Evolutionary conservation across 371 early-diverging fungal genomes (phyloP), one percentile per base, ranked within the genome.

Genomic region (Mucor indicus): DNA sequence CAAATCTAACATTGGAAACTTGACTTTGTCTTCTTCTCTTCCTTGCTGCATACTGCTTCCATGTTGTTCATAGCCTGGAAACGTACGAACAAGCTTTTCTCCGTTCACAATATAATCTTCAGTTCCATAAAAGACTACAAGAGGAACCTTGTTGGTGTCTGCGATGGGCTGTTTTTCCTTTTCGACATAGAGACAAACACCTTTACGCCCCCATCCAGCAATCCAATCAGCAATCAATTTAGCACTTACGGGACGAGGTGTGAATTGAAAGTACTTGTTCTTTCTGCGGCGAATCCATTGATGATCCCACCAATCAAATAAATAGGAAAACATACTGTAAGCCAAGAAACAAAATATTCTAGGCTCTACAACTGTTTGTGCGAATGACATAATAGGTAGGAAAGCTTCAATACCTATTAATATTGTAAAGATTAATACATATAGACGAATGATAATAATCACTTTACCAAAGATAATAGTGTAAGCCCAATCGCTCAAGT

Each of bases 231-330:
- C 57, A 32, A 83, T 60, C 22, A 72, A 52, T 20, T 67, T 72
- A 1, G 69, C 36, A 43, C 69, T 67, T 10, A 73, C 76, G 7
- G 81, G 75, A 2, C 79, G 62, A 8, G 80, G 81, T 2, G 81
- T 80, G 56, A 80, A 83, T 55, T 74, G 79, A 47, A 83, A 83
- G 54, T 79, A 80, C 27, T 67, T 65, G 7, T 44, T 25, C 33
- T 83, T 83, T 50, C 79, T 51, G 35, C 62, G 53, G 1, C 51
- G 51, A 8, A 76, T 40, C 83, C 83, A 83, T 44, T 83, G 74
- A 27, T 55, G 56, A 53, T 83, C 83, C 61, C 67, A 74, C 82
- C 83, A 83, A 19, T 59, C 50, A 48, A 83, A 83, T 13, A 83
- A 51, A 43, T 71, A 80, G 12, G 75, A 60, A 53, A 80, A 83